Evolutionary conservation across 1,284 basidiomycete genomes (phyloP), one percentile per base, ranked within the genome.

Genomic region (Marasmius sp.): DNA sequence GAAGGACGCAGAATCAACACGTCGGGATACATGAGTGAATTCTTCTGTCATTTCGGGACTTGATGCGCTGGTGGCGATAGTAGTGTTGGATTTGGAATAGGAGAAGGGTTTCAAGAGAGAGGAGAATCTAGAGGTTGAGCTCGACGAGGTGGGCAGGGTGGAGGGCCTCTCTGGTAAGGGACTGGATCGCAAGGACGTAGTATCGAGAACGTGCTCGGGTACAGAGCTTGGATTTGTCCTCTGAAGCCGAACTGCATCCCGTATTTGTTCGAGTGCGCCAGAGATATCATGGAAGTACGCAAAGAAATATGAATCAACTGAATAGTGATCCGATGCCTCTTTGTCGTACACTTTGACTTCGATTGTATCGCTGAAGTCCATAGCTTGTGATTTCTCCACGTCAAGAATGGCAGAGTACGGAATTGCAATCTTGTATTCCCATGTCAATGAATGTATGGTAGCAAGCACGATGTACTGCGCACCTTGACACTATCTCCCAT

Each of bases 401-500:
- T 97, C 94, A 49, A 95, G 77, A 64, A 99, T 87, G 0, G 88
- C 86, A 18, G 93, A 90, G 66, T 98, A 93, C 0, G 97, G 97
- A 57, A 99, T 95, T 45, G 94, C 92, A 72, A 98, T 94, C 93
- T 94, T 55, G 20, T 4, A 43, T 41, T 11, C 39, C n/a, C 52
- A 57, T 34, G 11, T n/a, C 33, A 36, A 57, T 22, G 11, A 34
- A 37, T 54, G n/a, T 36, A 33, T 20, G 14, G 50, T 22, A 38
- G 2, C 22, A 50, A 53, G 47, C 18, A 16, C 36, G 36, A 48
- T 16, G 18, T 47, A 18, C 27, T 22, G 70, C 75, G 47, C 64
- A 91, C 92, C 83, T 97, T 96, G 65, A 98, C 93, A 68, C 87
- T 93, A 68, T 98, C 95, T 0, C 96, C 96, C 81, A 92, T 91